Conservation (phyloP, 352 stramenopile genomes). For the Phytophthora agathidicida region DNA sequence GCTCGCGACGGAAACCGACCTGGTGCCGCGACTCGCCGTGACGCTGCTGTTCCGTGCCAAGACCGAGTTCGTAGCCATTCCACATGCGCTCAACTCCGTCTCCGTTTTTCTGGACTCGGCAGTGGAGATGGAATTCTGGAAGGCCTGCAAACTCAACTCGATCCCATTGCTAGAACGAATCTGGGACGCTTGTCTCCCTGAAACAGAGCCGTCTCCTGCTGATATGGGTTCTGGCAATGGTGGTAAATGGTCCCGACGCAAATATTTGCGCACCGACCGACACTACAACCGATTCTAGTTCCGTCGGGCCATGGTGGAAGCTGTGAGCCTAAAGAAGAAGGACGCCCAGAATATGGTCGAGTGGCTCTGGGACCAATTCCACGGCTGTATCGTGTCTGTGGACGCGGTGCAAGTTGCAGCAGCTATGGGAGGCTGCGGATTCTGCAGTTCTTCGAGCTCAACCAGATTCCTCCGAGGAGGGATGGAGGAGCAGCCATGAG, state of each 20-base stretch:
- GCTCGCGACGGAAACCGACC: no score
- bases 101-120: constrained; percentile 15
- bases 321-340: background rate
- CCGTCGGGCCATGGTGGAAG: background rate
- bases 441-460: background rate
- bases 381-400: background rate
- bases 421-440: background rate
- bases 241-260: background rate
- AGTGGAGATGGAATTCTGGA: constrained; percentile 11
- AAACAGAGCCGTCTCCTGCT: background rate
- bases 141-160: background rate
- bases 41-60: no score
- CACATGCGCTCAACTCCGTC: no score
- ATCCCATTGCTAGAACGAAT: background rate
- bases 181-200: background rate
- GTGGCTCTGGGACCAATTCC: constrained; percentile 5
- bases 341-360: background rate
- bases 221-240: constrained; percentile 1
- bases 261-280: constrained; percentile 1
- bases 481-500: background rate
- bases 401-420: background rate
- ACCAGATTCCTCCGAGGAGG: background rate
- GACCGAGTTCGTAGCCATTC: no score
- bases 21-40: no score
- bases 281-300: constrained; percentile 9